phyloP scores from a whole-genome alignment of 2,329 filamentous ascomycete genomes.

The Trichoderma arundinaceum region DNA sequence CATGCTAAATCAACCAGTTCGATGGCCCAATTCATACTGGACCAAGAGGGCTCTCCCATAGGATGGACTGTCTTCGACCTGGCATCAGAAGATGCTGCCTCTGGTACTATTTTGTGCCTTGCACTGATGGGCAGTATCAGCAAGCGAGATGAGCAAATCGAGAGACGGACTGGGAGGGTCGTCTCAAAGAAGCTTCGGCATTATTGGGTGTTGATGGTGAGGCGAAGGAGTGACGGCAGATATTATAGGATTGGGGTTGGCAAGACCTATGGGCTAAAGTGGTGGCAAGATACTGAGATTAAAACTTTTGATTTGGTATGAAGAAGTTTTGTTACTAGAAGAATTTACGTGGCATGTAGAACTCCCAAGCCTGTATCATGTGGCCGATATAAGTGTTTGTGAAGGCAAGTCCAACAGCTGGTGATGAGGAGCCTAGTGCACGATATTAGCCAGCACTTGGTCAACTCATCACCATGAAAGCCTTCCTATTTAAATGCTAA shows the following conservation, averaged over 20 bases:
- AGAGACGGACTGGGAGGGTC: conserved; percentile 23
- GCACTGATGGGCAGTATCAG: conserved; percentile 28
- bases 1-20: conserved; percentile 29
- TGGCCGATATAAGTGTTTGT: background rate
- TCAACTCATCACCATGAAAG: too few relatives aligned
- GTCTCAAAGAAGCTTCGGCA: conserved; percentile 27
- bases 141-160: conserved; percentile 28
- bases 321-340: background rate
- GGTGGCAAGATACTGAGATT: conserved; percentile 26
- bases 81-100: background rate
- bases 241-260: conserved; percentile 28
- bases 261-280: conserved; percentile 27
- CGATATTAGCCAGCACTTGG: too few relatives aligned
- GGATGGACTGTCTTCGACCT: conserved; percentile 32
- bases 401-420: too few relatives aligned
- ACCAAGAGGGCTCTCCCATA: conserved; percentile 6
- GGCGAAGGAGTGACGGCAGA: conserved; percentile 8
- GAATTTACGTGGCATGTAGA: background rate
- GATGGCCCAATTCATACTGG: conserved; percentile 25
- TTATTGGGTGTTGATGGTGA: conserved; percentile 29
- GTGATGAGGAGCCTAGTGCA: too few relatives aligned
- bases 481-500: too few relatives aligned
- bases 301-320: conserved; percentile 7
- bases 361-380: background rate
- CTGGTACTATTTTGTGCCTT: conserved; percentile 7